phyloP scores from a whole-genome alignment of 495 filamentous ascomycete genomes.

The Penicillium riverlandense region DNA sequence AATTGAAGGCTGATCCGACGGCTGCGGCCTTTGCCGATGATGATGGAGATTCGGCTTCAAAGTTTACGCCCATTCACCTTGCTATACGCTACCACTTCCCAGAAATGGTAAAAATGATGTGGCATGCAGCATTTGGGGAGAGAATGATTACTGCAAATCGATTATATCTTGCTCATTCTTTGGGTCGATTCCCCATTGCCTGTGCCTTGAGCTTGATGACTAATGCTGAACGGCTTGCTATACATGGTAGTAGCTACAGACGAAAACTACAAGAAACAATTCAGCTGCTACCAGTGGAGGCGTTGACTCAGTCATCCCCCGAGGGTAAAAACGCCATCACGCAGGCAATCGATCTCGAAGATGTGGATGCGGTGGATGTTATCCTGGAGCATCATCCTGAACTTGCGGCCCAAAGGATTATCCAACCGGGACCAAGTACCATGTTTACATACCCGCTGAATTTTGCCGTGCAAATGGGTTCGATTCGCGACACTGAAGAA shows the following conservation, averaged over 20 bases:
- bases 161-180: not conserved
- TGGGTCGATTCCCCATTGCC: conserved; percentile 5
- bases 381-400: conserved; percentile 4
- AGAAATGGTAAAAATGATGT: conserved; percentile 10
- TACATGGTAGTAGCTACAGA: conserved; percentile 7
- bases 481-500: conserved; percentile 10
- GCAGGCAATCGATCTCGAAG: conserved; percentile 19
- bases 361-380: conserved; percentile 7
- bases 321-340: conserved; percentile 15
- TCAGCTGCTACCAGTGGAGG: not conserved
- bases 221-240: conserved; percentile 12
- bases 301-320: conserved; percentile 4
- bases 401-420: conserved; percentile 3
- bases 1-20: not conserved
- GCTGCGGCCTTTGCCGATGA: not conserved
- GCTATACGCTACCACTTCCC: conserved; percentile 17
- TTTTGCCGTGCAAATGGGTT: conserved; percentile 16
- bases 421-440: conserved; percentile 2
- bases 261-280: conserved; percentile 2
- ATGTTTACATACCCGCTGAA: conserved; percentile 13
- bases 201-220: conserved; percentile 13
- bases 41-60: conserved; percentile 3
- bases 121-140: conserved; percentile 4
- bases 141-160: not conserved
- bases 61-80: conserved; percentile 19